phyloP scores from a whole-genome alignment of 23 red algal species.

The Chondrus crispus region DNA sequence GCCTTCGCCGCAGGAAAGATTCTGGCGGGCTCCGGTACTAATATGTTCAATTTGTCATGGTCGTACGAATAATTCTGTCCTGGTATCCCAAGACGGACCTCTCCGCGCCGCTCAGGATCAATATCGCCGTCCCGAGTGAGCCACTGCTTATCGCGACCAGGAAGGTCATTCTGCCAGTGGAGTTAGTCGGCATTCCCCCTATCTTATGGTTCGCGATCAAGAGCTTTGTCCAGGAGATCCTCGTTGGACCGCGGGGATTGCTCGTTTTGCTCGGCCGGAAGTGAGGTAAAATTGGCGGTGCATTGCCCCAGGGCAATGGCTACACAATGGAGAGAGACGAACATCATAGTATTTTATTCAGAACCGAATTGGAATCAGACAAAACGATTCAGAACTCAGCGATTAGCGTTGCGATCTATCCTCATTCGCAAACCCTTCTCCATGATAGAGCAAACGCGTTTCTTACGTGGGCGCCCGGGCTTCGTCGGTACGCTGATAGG shows the following conservation, averaged over 20 bases:
- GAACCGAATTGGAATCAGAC: too few relatives aligned
- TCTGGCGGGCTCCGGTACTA: constrained; percentile 49
- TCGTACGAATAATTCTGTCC: constrained; percentile 60
- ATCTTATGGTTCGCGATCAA: constrained; percentile 87
- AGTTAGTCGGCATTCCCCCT: constrained; percentile 87
- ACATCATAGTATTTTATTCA: too few relatives aligned
- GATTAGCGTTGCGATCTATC: too few relatives aligned
- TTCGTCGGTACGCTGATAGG: too few relatives aligned
- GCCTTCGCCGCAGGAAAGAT: constrained; percentile 22
- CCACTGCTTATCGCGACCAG: constrained; percentile 75
- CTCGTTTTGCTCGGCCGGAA: constrained; percentile 48
- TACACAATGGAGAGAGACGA: too few relatives aligned
- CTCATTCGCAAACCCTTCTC: too few relatives aligned
- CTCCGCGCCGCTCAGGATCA: constrained; percentile 48
- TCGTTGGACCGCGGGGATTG: constrained; percentile 83
- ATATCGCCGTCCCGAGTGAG: constrained; percentile 71
- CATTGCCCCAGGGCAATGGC: too few relatives aligned
- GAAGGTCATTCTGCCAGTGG: constrained; percentile 69
- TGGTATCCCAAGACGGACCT: constrained; percentile 82
- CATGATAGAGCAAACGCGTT: too few relatives aligned
- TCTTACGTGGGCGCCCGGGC: too few relatives aligned
- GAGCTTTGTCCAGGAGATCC: constrained; percentile 81
- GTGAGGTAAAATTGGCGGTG: too few relatives aligned
- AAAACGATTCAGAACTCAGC: too few relatives aligned
- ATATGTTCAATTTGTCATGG: constrained; percentile 77